Evolutionary conservation across 2,329 filamentous ascomycete genomes (phyloP).

Genomic region (Erysiphe pisi): DNA sequence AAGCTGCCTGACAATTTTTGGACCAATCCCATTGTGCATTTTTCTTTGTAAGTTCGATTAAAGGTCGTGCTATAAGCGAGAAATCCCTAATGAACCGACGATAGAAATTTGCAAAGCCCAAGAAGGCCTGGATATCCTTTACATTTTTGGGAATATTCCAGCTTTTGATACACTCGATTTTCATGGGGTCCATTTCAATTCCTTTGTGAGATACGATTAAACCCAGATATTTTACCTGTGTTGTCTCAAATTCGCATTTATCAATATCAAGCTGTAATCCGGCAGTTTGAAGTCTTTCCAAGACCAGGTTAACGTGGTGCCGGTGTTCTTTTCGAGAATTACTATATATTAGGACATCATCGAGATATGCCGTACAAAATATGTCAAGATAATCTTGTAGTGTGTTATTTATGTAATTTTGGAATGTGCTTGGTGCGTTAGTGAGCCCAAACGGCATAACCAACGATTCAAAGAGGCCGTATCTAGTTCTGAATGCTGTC

Average conservation of each 20-base stretch:
- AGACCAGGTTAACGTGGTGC: background rate
- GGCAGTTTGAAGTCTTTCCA: background rate
- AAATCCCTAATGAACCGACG: too few relatives aligned
- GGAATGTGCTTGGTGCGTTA: too few relatives aligned
- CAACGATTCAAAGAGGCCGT: too few relatives aligned
- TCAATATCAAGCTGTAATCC: too few relatives aligned
- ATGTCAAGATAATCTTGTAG: slow-evolving; percentile 21
- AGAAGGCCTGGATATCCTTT: slow-evolving; percentile 20
- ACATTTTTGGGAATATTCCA: background rate
- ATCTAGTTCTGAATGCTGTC: too few relatives aligned
- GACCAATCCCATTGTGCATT: background rate
- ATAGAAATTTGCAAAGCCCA: slow-evolving; percentile 15
- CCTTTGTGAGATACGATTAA: background rate
- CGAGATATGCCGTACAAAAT: slow-evolving; percentile 22
- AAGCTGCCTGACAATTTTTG: background rate
- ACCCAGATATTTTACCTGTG: slow-evolving; percentile 1
- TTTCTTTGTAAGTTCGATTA: background rate
- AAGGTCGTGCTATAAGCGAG: background rate
- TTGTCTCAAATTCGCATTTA: slow-evolving; percentile 20
- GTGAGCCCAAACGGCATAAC: too few relatives aligned
- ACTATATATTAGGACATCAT: slow-evolving; percentile 7
- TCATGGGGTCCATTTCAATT: background rate
- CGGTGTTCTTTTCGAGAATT: background rate
- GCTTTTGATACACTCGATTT: background rate
- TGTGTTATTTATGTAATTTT: slow-evolving; percentile 5